A percentile compares a stretch with the other conserved stretches of the same genome.
These are phyloP conservation scores for Flagelloscypha sp. DNA, from an alignment of 768 basidiomycete species.

Conservation along the genomic window DNA sequence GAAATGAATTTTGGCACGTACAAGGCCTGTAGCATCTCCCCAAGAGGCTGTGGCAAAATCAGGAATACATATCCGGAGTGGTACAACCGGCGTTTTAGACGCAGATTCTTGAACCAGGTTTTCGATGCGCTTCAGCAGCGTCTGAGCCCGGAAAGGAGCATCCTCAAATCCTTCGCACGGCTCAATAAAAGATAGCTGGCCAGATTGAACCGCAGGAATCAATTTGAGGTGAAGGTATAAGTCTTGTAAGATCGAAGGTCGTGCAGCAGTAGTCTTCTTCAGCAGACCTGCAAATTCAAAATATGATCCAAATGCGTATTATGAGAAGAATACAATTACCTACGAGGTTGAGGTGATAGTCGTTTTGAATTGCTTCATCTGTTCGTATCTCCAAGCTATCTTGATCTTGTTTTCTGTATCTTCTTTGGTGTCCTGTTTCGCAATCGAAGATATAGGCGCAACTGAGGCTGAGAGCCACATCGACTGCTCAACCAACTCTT, in stretches of 20 bases:
- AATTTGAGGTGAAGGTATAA: conserved; percentile 44
- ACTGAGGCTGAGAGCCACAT: conserved; percentile 64
- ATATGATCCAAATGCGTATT: conserved; percentile 1
- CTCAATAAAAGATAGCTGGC: conserved; percentile 28
- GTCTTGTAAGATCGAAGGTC: conserved; percentile 64
- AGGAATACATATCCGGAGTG: conserved; percentile 55
- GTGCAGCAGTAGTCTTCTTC: conserved; percentile 64
- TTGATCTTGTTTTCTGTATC: conserved; percentile 55
- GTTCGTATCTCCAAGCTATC: conserved; percentile 97
- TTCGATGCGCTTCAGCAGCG: conserved; percentile 20
- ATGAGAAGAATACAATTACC: conserved; percentile 23
- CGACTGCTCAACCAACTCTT: conserved; percentile 55
- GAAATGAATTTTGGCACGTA: conserved; percentile 23
- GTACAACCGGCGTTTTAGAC: conserved; percentile 20
- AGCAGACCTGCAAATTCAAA: conserved; percentile 27
- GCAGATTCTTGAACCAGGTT: conserved; percentile 20
- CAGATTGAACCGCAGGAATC: conserved; percentile 32
- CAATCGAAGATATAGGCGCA: conserved; percentile 8
- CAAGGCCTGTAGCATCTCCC: conserved; percentile 55
- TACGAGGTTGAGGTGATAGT: conserved; percentile 52
- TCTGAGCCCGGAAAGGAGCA: conserved; percentile 8
- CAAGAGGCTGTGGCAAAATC: conserved; percentile 56
- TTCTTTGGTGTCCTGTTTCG: conserved; percentile 28
- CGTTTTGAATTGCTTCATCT: conserved; percentile 88
- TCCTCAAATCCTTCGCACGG: too few relatives aligned